Conservation (phyloP, 2,329 filamentous ascomycete species). For the Phialemoniopsis sp. region DNA sequence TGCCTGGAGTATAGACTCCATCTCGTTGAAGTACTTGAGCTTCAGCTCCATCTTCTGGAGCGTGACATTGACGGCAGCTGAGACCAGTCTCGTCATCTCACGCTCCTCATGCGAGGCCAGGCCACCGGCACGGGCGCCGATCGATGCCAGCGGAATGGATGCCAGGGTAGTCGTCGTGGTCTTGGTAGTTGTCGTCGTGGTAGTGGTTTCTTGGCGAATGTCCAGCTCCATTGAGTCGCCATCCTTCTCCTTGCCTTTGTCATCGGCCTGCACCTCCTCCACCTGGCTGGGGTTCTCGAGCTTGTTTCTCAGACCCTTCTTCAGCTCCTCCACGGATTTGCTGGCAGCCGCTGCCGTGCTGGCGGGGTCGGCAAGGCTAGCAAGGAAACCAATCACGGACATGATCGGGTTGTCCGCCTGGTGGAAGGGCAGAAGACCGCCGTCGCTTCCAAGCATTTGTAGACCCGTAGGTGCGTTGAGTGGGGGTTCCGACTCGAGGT, state of each 20-base stretch:
- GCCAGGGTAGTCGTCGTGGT: conserved; percentile 51
- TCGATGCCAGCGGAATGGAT: conserved; percentile 78
- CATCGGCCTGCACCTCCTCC: conserved; percentile 36
- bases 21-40: conserved; percentile 91
- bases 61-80: conserved; percentile 88
- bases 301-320: conserved; percentile 71
- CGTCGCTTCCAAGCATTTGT: conserved; percentile 64
- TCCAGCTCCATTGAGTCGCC: conserved; percentile 63
- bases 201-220: conserved; percentile 40
- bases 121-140: conserved; percentile 80
- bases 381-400: conserved; percentile 92
- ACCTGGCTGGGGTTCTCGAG: conserved; percentile 54
- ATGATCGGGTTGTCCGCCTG: conserved; percentile 95
- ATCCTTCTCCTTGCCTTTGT: conserved; percentile 55
- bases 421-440: conserved; percentile 82
- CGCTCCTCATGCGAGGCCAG: conserved; percentile 95
- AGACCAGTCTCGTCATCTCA: conserved; percentile 91
- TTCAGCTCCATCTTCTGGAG: conserved; percentile 95
- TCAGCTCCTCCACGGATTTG: conserved; percentile 82
- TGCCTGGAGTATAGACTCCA: conserved; percentile 87
- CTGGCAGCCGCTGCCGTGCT: conserved; percentile 88
- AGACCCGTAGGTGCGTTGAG: conserved; percentile 53
- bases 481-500: conserved; percentile 71
- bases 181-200: conserved; percentile 43
- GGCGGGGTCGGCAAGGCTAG: conserved; percentile 82